Evolutionary conservation across 2,329 filamentous ascomycete species (phyloP).

Genomic region (Pseudocercospora pini-densiflorae): DNA sequence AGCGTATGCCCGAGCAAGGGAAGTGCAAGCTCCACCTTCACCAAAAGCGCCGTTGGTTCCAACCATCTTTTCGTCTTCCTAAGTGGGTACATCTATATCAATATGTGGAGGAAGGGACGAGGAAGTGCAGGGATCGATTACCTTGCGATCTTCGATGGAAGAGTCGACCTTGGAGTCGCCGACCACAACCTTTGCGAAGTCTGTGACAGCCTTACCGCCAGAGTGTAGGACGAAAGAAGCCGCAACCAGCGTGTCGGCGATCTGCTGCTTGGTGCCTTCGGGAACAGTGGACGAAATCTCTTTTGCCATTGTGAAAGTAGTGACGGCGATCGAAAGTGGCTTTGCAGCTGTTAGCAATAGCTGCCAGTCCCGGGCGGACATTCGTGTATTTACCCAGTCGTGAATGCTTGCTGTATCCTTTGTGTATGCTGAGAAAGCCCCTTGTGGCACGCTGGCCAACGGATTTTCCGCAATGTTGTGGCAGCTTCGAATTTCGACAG

Average conservation of each 20-base stretch:
- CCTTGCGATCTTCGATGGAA: conserved; percentile 14
- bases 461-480: not conserved
- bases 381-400: not conserved
- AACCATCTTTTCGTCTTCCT: conserved; percentile 19
- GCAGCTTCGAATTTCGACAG: not conserved
- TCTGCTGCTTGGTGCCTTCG: conserved; percentile 13
- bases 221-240: conserved; percentile 19
- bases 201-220: conserved; percentile 21
- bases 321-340: not conserved
- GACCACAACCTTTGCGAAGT: conserved; percentile 16
- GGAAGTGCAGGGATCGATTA: not conserved
- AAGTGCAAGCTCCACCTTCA: conserved; percentile 17
- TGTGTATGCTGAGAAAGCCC: not conserved
- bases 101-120: not conserved
- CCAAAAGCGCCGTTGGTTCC: conserved; percentile 22
- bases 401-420: not conserved
- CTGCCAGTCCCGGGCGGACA: not conserved
- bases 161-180: conserved; percentile 12
- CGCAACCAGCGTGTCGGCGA: conserved; percentile 14
- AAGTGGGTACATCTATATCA: not conserved
- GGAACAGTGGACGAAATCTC: conserved; percentile 9
- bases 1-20: conserved; percentile 20
- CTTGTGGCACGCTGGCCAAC: not conserved
- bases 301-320: conserved; percentile 10
- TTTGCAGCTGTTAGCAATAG: not conserved